Conservation (phyloP, 345 rosid species). For the Moricandia moricandioides region DNA sequence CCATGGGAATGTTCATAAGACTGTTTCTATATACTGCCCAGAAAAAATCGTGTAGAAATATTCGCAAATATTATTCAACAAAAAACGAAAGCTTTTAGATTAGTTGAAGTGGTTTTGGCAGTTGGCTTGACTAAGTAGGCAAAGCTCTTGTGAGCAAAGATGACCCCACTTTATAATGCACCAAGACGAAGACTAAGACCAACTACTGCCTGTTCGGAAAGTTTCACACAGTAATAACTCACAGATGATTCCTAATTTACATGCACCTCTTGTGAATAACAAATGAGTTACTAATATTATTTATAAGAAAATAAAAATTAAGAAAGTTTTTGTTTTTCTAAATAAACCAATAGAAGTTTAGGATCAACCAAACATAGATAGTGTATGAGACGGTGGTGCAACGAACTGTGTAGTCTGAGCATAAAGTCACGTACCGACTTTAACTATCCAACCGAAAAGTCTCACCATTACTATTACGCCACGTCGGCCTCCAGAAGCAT, state of each 20-base stretch:
- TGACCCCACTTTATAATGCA: constrained; percentile 31
- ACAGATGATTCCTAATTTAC: background rate
- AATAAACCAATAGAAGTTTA: background rate
- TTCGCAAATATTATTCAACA: background rate
- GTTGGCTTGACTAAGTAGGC: constrained; percentile 34
- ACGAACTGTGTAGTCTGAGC: constrained; percentile 30
- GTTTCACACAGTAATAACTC: constrained; percentile 13
- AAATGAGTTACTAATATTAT: background rate
- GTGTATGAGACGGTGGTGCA: constrained; percentile 29
- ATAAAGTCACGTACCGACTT: constrained; percentile 35
- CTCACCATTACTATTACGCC: constrained; percentile 19
- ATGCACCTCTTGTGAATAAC: background rate
- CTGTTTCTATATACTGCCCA: background rate
- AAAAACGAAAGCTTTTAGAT: constrained; percentile 19
- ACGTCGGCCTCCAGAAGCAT: constrained; percentile 9
- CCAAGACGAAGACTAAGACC: constrained; percentile 30
- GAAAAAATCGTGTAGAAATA: background rate
- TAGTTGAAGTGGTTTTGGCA: constrained; percentile 18
- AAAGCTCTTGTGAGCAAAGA: constrained; percentile 18
- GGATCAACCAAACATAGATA: background rate
- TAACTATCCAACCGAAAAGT: constrained; percentile 28
- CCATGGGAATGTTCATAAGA: background rate
- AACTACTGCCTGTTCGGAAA: constrained; percentile 20
- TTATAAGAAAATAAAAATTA: background rate
- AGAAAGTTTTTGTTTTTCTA: background rate